These are phyloP conservation scores for Naganishia antarctica DNA, from an alignment of 768 basidiomycete genomes.

Conservation along the genomic window DNA sequence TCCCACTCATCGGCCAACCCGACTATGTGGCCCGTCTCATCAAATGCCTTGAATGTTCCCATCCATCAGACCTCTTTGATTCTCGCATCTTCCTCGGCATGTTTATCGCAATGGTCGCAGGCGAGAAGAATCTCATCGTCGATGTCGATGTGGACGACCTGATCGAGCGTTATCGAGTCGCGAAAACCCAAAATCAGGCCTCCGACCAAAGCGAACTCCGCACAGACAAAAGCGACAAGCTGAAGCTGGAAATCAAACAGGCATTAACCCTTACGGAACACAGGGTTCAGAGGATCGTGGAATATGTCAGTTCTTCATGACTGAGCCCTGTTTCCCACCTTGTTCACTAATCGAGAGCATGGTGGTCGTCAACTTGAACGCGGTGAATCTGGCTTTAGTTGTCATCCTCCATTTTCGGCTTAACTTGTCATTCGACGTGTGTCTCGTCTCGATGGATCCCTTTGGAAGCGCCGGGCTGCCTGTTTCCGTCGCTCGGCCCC, in stretches of 20 bases:
- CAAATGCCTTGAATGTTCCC: background rate
- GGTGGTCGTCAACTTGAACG: too few species aligned
- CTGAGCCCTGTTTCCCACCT: background rate
- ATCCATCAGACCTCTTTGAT: conserved; percentile 3
- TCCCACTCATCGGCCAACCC: conserved; percentile 14
- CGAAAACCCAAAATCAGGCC: background rate
- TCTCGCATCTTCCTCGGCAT: conserved; percentile 25
- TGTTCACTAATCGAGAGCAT: too few species aligned
- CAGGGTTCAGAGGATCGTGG: background rate
- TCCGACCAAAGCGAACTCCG: background rate
- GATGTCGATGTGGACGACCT: conserved; percentile 20
- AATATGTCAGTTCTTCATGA: background rate
- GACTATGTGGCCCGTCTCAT: conserved; percentile 16
- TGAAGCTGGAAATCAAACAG: background rate
- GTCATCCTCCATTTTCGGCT: conserved; percentile 1
- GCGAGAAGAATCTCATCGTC: conserved; percentile 24
- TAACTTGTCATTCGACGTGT: background rate
- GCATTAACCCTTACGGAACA: background rate
- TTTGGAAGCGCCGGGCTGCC: background rate
- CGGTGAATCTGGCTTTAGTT: background rate
- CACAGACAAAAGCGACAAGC: background rate
- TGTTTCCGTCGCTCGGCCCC: background rate
- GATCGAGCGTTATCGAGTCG: background rate
- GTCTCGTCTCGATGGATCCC: background rate
- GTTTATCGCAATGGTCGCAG: conserved; percentile 18